Evolutionary conservation across 306 rosid species (phyloP), one percentile per base, ranked within the genome.

Genomic region (Lathyrus sativus): DNA sequence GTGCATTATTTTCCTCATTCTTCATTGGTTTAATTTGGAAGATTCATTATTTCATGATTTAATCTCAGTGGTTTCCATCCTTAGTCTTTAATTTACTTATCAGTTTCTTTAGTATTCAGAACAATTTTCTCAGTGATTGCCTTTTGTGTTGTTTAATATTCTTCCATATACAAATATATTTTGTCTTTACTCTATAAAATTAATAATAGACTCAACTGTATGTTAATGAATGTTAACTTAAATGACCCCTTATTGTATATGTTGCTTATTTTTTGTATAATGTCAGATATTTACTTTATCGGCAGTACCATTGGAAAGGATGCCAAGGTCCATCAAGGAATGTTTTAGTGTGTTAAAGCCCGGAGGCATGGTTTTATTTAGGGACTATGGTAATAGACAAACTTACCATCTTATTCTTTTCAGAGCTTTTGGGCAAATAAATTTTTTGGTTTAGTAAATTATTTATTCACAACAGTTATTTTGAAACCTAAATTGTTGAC

Each of bases 241-340:
- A 41, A 12, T 63, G 59, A 17, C 12, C 57, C 60, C 45, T 48
- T 14, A 50, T 22, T 72, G 22, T 46, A 14, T 45, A 13, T 71
- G 74, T 61, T 68, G 43, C 44, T 74, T 78, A 24, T 62, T 68
- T 68, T 67, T 42, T 78, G 63, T 71, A 39, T n/a, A n/a, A 56
- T 79, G 61, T 57, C 88, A 93, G 97, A 85, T 93, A 82, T 93
- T 93, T 72, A 90, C 97, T 49, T 81, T 93, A 54, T 93, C 98
- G 65, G 97, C 96, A 12, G 54, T 93, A 50, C 91, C 96, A 0
- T 81, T 78, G 38, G 83, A 82, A 67, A 88, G 83, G 83, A 88
- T 90, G 90, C 85, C 86, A 10, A 78, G 71, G 71, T 83, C 90
- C 19, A 68, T 93, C 75, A 82, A 80, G 74, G 96, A 88, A 67